phyloP scores from a whole-genome alignment of 2,329 filamentous ascomycete species.

The Neonectria faginata region DNA sequence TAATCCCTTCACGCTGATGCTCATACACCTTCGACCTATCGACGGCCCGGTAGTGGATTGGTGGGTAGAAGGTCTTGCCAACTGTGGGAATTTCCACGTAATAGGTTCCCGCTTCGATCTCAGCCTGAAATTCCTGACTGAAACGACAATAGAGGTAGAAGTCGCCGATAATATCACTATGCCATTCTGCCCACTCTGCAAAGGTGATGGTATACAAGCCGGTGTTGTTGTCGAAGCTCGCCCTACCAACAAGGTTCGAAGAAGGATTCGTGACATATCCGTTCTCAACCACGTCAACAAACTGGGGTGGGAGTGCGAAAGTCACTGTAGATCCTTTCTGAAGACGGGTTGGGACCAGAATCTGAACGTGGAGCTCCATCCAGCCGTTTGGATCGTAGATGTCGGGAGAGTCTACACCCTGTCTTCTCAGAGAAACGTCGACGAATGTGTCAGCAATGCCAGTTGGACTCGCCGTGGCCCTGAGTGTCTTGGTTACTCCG shows the following conservation, averaged over 20 bases:
- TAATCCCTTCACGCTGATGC: neutral
- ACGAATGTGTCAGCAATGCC: constrained; percentile 12
- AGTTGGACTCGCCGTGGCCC: constrained; percentile 21
- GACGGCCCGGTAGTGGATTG: constrained; percentile 5
- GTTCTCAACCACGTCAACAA: constrained; percentile 24
- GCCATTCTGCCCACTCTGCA: constrained; percentile 17
- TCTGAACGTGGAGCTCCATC: constrained; percentile 22
- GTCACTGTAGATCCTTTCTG: constrained; percentile 8
- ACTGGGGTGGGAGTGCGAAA: constrained; percentile 24
- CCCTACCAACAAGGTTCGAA: neutral
- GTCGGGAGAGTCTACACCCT: neutral
- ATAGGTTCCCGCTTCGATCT: constrained; percentile 12
- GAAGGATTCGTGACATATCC: constrained; percentile 10
- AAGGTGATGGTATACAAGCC: constrained; percentile 13
- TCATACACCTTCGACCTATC: constrained; percentile 17
- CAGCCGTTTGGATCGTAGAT: constrained; percentile 8
- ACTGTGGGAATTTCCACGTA: constrained; percentile 14
- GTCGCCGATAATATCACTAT: constrained; percentile 22
- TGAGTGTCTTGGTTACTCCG: constrained; percentile 29
- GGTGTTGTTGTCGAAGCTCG: constrained; percentile 2
- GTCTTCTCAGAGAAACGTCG: constrained; percentile 1
- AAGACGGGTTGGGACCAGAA: constrained; percentile 12
- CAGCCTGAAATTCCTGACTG: neutral
- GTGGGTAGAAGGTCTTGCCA: constrained; percentile 2
- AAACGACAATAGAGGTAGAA: constrained; percentile 28